phyloP scores from a whole-genome alignment of 352 stramenopile species.

The Saprolegnia diclina region DNA sequence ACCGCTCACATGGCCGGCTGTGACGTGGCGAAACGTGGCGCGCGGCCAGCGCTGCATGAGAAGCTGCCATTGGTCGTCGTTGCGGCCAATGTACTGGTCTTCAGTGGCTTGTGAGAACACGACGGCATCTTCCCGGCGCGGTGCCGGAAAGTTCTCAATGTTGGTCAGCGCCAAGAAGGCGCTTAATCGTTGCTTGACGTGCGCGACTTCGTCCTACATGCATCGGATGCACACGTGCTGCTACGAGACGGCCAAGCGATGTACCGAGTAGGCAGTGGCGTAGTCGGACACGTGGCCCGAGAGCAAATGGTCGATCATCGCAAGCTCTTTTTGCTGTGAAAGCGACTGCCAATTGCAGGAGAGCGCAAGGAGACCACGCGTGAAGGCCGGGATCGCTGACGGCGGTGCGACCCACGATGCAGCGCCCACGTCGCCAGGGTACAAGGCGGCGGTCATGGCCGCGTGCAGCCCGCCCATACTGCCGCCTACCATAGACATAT shows the following conservation, averaged over 20 bases:
- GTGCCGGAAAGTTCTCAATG: conserved; percentile 72
- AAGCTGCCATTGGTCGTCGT: conserved; percentile 51
- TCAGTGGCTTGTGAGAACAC: conserved; percentile 72
- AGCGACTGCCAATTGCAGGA: conserved; percentile 72
- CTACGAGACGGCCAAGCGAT: neutral
- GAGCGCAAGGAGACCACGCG: conserved; percentile 61
- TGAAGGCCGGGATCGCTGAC: conserved; percentile 64
- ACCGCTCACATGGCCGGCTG: conserved; percentile 69
- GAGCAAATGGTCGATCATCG: conserved; percentile 67
- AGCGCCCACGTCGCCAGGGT: conserved; percentile 54
- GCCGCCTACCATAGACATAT: conserved; percentile 32
- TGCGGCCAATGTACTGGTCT: conserved; percentile 68
- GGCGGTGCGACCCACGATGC: conserved; percentile 67
- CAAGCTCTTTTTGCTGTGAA: conserved; percentile 60
- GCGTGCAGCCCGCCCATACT: conserved; percentile 76
- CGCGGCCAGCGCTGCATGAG: conserved; percentile 52
- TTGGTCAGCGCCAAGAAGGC: conserved; percentile 75
- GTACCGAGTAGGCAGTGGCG: neutral
- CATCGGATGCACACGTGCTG: neutral
- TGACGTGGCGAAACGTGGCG: conserved; percentile 55
- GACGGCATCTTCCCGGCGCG: conserved; percentile 55
- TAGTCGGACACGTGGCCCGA: conserved; percentile 31
- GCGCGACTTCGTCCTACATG: conserved; percentile 35
- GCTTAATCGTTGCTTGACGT: conserved; percentile 74
- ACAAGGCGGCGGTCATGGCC: conserved; percentile 69